A percentile compares a stretch with the other conserved stretches of the same genome.
These are phyloP conservation scores for Epichloe typhina DNA, from an alignment of 2,329 filamentous ascomycete species.

Conservation along the genomic window DNA sequence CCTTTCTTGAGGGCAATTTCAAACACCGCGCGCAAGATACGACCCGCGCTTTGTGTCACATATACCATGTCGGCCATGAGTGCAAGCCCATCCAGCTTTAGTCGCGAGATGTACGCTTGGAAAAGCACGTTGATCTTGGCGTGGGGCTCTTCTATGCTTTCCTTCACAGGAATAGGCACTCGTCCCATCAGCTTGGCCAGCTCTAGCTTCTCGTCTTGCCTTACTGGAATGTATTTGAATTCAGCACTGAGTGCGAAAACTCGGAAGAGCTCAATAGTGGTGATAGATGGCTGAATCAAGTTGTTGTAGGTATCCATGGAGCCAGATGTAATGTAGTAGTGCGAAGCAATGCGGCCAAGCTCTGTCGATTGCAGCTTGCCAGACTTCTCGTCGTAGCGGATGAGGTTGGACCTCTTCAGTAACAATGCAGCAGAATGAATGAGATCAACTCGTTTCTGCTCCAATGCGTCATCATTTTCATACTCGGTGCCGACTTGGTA, in stretches of 20 bases:
- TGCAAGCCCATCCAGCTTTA: slow-evolving; percentile 86
- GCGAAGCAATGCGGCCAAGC: slow-evolving; percentile 86
- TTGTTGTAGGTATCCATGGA: slow-evolving; percentile 97
- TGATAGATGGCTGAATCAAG: slow-evolving; percentile 85
- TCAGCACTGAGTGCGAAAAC: slow-evolving; percentile 93
- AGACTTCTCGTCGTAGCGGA: slow-evolving; percentile 92
- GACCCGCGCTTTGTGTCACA: slow-evolving; percentile 92
- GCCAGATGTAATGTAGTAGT: slow-evolving; percentile 94
- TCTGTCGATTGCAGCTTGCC: slow-evolving; percentile 85
- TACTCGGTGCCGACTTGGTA: slow-evolving; percentile 96
- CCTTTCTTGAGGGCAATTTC: slow-evolving; percentile 97
- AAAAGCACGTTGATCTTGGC: slow-evolving; percentile 97
- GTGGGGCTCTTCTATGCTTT: slow-evolving; percentile 90
- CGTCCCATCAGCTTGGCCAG: slow-evolving; percentile 78
- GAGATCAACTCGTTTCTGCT: slow-evolving; percentile 95
- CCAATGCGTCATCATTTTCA: slow-evolving; percentile 77
- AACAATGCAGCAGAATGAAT: slow-evolving; percentile 86
- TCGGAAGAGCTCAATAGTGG: slow-evolving; percentile 89
- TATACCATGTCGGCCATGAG: slow-evolving; percentile 98
- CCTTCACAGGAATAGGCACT: slow-evolving; percentile 93
- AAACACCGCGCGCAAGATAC: slow-evolving; percentile 89
- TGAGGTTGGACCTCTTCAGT: slow-evolving; percentile 72
- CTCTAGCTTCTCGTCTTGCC: slow-evolving; percentile 95
- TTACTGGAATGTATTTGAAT: slow-evolving; percentile 97
- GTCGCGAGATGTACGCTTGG: slow-evolving; percentile 89